Conservation (phyloP, 2,329 filamentous ascomycete genomes). For the Metarhizium album region DNA sequence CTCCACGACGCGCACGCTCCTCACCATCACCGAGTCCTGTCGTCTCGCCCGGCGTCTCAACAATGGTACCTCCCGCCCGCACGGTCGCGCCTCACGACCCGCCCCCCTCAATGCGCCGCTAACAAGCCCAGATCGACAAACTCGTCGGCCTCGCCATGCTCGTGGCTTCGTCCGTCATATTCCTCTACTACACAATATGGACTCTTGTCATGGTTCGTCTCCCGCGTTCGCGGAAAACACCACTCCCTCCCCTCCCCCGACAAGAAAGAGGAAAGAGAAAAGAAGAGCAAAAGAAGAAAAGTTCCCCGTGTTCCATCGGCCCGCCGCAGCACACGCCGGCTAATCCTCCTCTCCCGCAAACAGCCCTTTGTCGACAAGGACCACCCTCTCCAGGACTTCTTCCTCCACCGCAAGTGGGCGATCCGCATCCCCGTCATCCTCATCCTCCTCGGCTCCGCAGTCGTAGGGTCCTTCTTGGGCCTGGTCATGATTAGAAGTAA, state of each 20-base stretch:
- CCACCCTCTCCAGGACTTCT: constrained; percentile 87
- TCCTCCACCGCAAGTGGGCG: constrained; percentile 95
- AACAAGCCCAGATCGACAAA: constrained; percentile 73
- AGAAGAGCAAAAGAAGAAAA: constrained; percentile 1
- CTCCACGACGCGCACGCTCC: background rate
- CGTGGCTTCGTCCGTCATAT: constrained; percentile 52
- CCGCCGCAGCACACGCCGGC: no score
- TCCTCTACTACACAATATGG: constrained; percentile 93
- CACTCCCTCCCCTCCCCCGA: background rate
- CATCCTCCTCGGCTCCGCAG: constrained; percentile 79
- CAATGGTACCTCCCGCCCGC: constrained; percentile 18
- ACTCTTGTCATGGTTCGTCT: constrained; percentile 81
- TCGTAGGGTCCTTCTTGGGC: constrained; percentile 90
- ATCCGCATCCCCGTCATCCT: constrained; percentile 98
- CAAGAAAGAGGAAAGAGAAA: background rate
- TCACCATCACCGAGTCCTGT: background rate
- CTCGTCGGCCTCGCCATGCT: constrained; percentile 58
- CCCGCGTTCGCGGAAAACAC: constrained; percentile 1
- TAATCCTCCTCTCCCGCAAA: no score
- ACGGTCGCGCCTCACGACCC: background rate
- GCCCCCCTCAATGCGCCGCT: background rate
- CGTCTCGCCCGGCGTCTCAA: constrained; percentile 11
- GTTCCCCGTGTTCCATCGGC: background rate
- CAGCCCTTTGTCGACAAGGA: constrained; percentile 96
- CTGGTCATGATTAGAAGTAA: constrained; percentile 99